Evolutionary conservation across 2,329 filamentous ascomycete genomes (phyloP), one percentile per base, ranked within the genome.

Genomic region (Diplodia corticola): DNA sequence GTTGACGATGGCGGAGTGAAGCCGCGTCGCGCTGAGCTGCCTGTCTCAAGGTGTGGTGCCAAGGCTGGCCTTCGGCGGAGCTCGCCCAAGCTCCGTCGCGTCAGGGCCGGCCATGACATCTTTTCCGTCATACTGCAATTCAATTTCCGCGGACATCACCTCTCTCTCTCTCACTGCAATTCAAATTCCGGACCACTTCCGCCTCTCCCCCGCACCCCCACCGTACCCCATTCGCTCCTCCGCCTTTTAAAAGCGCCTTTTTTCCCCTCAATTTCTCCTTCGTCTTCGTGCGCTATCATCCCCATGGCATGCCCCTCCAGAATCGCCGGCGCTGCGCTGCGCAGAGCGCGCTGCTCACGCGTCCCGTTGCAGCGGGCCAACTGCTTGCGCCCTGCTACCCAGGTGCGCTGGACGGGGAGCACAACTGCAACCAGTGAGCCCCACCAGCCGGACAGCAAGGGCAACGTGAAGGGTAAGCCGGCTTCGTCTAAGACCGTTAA

Each of bases 401-500:
- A 79, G 70, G 69, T 74, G 37, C 74, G 77, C 71, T 79, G 76
- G 75, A 73, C 71, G 7, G 72, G 72, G 48, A 76, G 64, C 69
- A 73, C 76, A 51, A 77, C 79, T 35, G 78, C 79, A 57, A 78
- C 75, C 53, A 77, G 77, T 66, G 78, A 81, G 69, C 78, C 79
- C 64, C 74, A 76, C 60, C 76, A 79, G 64, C 73, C 73, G 35
- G 74, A 78, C 70, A 71, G 71, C 15, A 73, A 78, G 26, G 78
- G 74, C 33, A 70, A 70, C 20, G 71, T 75, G 10, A 75, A 76
- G 57, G 76, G 73, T 15, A 69, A 65, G n/a, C 68, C 78, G 20
- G 74, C 75, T 33, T 71, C 75, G 67, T 67, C 75, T 59, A 81
- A 83, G 69, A 73, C 79, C 17, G 82, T 89, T 75, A 91, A 91